A percentile compares a stretch with the other conserved stretches of the same genome.
Evolutionary conservation across 768 basidiomycete species (phyloP).

Genomic region (Hortiboletus flavorubellus): DNA sequence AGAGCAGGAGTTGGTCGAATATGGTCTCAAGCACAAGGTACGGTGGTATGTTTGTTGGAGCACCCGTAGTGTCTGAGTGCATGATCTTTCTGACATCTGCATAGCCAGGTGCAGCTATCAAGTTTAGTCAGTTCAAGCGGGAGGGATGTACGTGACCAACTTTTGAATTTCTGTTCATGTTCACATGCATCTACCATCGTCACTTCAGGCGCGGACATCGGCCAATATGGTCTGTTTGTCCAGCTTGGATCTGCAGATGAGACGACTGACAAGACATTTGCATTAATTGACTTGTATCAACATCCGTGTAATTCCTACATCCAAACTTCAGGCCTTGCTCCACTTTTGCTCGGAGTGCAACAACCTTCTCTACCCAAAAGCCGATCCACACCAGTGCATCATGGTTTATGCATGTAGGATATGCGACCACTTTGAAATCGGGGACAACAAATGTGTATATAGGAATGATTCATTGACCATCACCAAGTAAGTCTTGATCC

Average conservation of each 20-base stretch:
- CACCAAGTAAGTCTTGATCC: slow-evolving; percentile 65
- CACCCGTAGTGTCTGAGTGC: not conserved
- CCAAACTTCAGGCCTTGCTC: slow-evolving; percentile 60
- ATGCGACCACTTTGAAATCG: slow-evolving; percentile 81
- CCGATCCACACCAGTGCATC: slow-evolving; percentile 77
- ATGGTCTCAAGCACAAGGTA: slow-evolving; percentile 51
- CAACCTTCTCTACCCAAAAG: slow-evolving; percentile 91
- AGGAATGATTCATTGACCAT: slow-evolving; percentile 90
- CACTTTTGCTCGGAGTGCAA: slow-evolving; percentile 95
- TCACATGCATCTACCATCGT: not conserved
- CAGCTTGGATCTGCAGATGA: slow-evolving; percentile 1
- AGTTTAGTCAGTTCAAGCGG: slow-evolving; percentile 50
- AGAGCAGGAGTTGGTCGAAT: slow-evolving; percentile 39
- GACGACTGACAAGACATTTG: slow-evolving; percentile 16
- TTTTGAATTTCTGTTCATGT: not conserved
- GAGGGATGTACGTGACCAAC: slow-evolving; percentile 50
- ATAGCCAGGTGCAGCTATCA: slow-evolving; percentile 60
- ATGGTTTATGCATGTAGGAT: slow-evolving; percentile 93
- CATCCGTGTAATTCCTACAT: not conserved
- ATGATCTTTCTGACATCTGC: not conserved
- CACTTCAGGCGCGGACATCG: slow-evolving; percentile 32
- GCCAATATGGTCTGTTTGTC: slow-evolving; percentile 27
- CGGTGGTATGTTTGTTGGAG: not conserved
- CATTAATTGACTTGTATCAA: not conserved
- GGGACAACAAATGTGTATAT: slow-evolving; percentile 88